A percentile compares a stretch with the other conserved stretches of the same genome.
Evolutionary conservation across 352 stramenopile genomes (phyloP).

Genomic region (Pythium insidiosum): DNA sequence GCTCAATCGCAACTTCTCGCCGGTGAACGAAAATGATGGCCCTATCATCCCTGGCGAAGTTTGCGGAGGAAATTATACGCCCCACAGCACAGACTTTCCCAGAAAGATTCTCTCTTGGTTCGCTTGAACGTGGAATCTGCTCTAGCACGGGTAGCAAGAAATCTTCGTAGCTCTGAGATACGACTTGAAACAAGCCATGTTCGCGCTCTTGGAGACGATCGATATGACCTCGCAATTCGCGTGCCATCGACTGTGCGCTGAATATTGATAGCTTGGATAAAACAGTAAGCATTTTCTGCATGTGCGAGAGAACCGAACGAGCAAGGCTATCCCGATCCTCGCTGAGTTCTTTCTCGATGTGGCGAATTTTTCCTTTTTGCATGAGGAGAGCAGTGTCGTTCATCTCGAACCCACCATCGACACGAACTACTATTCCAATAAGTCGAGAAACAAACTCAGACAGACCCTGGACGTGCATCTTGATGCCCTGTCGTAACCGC

Average conservation of each 20-base stretch:
- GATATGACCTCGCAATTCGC: background rate
- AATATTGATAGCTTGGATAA: background rate
- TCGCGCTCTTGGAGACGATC: background rate
- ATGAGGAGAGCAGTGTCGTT: no score
- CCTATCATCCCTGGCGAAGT: slow-evolving; percentile 48
- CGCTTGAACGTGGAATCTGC: slow-evolving; percentile 18
- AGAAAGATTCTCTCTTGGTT: slow-evolving; percentile 29
- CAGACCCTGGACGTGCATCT: no score
- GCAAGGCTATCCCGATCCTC: background rate
- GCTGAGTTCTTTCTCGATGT: no score
- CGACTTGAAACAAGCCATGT: slow-evolving; percentile 4
- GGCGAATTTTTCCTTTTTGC: no score
- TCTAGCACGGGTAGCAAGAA: slow-evolving; percentile 24
- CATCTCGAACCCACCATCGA: no score
- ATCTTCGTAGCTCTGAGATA: slow-evolving; percentile 16
- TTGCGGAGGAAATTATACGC: slow-evolving; percentile 25
- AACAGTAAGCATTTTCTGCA: background rate
- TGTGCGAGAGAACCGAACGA: no score
- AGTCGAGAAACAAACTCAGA: no score
- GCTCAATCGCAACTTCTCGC: slow-evolving; percentile 53
- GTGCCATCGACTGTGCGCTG: background rate
- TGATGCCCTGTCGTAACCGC: slow-evolving; percentile 15
- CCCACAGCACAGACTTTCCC: slow-evolving; percentile 47
- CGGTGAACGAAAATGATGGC: slow-evolving; percentile 75
- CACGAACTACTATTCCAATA: no score